A percentile compares a stretch with the other conserved stretches of the same genome.
Evolutionary conservation across 345 rosid genomes (phyloP).

Genomic region (Lagerstroemia speciosa): DNA sequence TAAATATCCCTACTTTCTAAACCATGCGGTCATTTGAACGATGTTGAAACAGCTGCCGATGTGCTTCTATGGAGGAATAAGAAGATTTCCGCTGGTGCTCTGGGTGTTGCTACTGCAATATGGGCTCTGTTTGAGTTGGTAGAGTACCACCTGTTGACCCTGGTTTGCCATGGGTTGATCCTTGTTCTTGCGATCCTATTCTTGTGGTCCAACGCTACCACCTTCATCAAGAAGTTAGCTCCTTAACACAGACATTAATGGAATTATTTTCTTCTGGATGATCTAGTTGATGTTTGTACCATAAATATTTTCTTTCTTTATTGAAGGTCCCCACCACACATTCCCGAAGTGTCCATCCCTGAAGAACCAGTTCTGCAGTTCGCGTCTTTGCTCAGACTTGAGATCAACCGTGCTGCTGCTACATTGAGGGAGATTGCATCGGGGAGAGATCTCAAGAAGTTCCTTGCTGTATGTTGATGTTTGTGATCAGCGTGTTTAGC

Average conservation of each 20-base stretch:
- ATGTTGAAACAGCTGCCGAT: conserved; percentile 29
- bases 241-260: too few relatives aligned
- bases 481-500: not conserved
- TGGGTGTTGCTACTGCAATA: conserved; percentile 30
- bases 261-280: not conserved
- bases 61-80: conserved; percentile 45
- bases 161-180: conserved; percentile 29
- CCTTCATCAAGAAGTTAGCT: conserved; percentile 38
- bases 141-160: conserved; percentile 32
- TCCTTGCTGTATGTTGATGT: conserved; percentile 42
- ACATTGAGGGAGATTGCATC: conserved; percentile 70
- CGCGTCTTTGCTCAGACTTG: conserved; percentile 57
- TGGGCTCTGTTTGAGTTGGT: conserved; percentile 38
- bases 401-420: conserved; percentile 47
- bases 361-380: conserved; percentile 55
- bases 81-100: conserved; percentile 33
- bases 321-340: conserved; percentile 54
- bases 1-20: not conserved
- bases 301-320: not conserved
- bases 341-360: conserved; percentile 66
- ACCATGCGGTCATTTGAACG: not conserved
- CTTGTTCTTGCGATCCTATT: conserved; percentile 30
- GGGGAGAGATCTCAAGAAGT: conserved; percentile 87
- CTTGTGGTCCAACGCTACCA: conserved; percentile 39
- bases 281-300: not conserved